Conservation (phyloP, 495 filamentous ascomycete genomes). For the Apodospora peruviana region DNA sequence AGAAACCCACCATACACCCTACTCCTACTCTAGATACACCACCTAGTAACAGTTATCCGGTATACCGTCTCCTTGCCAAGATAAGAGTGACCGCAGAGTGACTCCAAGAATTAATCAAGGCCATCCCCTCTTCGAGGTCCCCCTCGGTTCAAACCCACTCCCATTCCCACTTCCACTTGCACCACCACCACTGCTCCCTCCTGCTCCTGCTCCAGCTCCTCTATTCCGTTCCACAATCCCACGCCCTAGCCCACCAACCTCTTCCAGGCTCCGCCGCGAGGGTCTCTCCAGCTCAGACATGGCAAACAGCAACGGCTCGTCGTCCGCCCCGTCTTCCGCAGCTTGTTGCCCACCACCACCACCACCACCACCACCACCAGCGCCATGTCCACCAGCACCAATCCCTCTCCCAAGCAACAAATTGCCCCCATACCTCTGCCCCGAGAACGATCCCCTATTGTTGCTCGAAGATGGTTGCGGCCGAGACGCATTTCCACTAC, state of each 20-base stretch:
- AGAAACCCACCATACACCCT: too few relatives aligned
- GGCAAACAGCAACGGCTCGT: constrained; percentile 78
- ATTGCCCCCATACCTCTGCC: neutral
- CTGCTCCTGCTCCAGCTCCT: neutral
- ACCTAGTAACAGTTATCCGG: too few relatives aligned
- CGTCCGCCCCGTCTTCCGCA: constrained; percentile 52
- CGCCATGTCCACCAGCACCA: constrained; percentile 30
- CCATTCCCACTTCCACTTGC: neutral
- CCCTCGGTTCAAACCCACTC: constrained; percentile 7
- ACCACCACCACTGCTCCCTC: neutral
- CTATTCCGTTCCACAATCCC: neutral
- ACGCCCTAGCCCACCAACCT: constrained; percentile 27
- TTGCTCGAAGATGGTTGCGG: too few relatives aligned
- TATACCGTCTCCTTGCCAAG: too few relatives aligned
- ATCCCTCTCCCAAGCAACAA: neutral
- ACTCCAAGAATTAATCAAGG: neutral
- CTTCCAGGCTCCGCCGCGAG: constrained; percentile 69
- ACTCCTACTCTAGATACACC: too few relatives aligned
- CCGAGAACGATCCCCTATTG: too few relatives aligned
- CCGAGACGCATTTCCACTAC: too few relatives aligned
- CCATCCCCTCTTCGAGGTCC: constrained; percentile 15
- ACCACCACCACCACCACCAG: constrained; percentile 27
- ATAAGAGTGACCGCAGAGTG: too few relatives aligned
- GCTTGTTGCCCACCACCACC: constrained; percentile 34
- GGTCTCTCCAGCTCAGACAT: constrained; percentile 74